These are phyloP conservation scores for Solanum chiquidenum DNA, from an alignment of 257 asterid species.

Conservation along the genomic window DNA sequence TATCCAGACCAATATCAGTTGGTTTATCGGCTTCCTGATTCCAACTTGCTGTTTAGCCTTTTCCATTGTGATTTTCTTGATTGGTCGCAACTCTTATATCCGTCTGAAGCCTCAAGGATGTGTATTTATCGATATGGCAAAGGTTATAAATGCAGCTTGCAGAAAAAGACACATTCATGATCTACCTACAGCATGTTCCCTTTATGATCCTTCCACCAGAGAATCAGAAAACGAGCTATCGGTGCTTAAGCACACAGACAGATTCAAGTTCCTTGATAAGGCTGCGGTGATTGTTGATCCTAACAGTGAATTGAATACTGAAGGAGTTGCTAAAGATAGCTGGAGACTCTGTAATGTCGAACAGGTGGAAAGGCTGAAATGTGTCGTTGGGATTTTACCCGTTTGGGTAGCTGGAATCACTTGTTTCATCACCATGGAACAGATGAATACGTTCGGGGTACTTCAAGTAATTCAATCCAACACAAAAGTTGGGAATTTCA, in stretches of 20 bases:
- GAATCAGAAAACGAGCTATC: constrained; percentile 5
- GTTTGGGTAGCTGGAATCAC: constrained; percentile 64
- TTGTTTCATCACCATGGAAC: constrained; percentile 67
- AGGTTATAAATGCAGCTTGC: constrained; percentile 35
- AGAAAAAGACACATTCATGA: constrained; percentile 24
- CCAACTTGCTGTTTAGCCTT: constrained; percentile 59
- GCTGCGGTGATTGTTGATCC: constrained; percentile 40
- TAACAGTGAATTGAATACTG: constrained; percentile 25
- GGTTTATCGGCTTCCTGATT: constrained; percentile 58
- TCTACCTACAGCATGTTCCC: background rate
- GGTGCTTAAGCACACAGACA: background rate
- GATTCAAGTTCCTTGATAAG: constrained; percentile 40
- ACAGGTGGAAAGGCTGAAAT: constrained; percentile 54
- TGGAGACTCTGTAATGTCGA: constrained; percentile 64
- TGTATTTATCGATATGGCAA: constrained; percentile 49
- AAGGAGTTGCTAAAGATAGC: constrained; percentile 20
- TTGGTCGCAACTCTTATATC: constrained; percentile 46
- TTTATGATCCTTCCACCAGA: constrained; percentile 15
- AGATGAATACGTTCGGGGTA: constrained; percentile 48
- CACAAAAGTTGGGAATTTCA: constrained; percentile 34
- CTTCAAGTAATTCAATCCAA: constrained; percentile 65
- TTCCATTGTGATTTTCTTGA: constrained; percentile 43
- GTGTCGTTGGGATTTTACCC: constrained; percentile 40
- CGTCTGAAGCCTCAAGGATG: constrained; percentile 33
- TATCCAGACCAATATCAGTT: constrained; percentile 66